A percentile compares a stretch with the other conserved stretches of the same genome.
Evolutionary conservation across 2,329 filamentous ascomycete species (phyloP).

Genomic region (Zymoseptoria passerinii): DNA sequence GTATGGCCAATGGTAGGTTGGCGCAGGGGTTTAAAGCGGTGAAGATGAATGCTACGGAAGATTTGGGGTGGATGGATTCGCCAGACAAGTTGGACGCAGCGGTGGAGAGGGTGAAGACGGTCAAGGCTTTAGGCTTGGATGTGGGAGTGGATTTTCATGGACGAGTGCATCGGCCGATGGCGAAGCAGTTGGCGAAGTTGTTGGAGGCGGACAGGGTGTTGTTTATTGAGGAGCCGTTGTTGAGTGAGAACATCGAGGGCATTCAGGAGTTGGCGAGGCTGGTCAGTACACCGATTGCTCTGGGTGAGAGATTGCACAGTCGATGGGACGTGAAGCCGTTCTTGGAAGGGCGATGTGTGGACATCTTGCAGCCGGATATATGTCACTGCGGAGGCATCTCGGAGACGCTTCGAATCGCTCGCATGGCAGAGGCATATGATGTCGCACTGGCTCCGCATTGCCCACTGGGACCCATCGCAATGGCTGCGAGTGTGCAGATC

Average conservation of each 20-base stretch:
- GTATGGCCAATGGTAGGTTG: conserved; percentile 42
- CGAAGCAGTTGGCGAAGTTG: conserved; percentile 61
- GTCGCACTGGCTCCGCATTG: conserved; percentile 62
- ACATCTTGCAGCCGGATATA: conserved; percentile 67
- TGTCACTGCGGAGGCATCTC: conserved; percentile 63
- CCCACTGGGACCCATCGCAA: conserved; percentile 62
- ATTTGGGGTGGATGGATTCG: conserved; percentile 68
- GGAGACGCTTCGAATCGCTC: conserved; percentile 60
- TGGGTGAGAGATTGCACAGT: conserved; percentile 63
- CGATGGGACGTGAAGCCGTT: conserved; percentile 69
- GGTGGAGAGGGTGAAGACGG: conserved; percentile 58
- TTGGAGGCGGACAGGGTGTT: conserved; percentile 61
- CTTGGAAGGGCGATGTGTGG: conserved; percentile 58
- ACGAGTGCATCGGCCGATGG: conserved; percentile 70
- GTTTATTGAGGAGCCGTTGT: conserved; percentile 68
- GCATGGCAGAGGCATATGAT: conserved; percentile 66
- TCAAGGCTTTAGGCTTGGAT: conserved; percentile 63
- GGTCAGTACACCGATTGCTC: conserved; percentile 57
- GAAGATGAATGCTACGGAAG: conserved; percentile 75
- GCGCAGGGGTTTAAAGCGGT: conserved; percentile 57
- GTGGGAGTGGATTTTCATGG: conserved; percentile 73
- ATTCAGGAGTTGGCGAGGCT: conserved; percentile 53
- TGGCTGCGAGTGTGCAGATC: conserved; percentile 64
- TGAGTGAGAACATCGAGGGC: conserved; percentile 60
- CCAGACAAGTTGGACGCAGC: conserved; percentile 54